Evolutionary conservation across 1,284 basidiomycete genomes (phyloP), one percentile per base, ranked within the genome.

Genomic region (Ustilago nuda): DNA sequence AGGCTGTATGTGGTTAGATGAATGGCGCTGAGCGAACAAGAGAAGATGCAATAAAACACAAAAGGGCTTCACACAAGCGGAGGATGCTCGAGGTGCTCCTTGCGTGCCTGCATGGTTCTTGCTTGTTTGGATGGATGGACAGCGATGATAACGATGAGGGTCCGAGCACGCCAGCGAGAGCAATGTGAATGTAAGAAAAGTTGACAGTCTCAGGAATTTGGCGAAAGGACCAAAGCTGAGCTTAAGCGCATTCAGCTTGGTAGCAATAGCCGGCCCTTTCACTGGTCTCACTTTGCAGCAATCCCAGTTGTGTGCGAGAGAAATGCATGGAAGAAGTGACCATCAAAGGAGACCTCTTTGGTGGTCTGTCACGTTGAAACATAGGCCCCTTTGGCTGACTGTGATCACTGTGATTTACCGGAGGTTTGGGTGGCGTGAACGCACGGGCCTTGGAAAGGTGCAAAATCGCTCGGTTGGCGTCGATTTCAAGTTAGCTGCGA

Each of bases 371-470:
- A 27, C 23, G 3, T 27, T 27, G 23, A 27, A 27, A 27, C 23
- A 27, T 27, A 27, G 23, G 23, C 23, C 23, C 23, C 23, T 3
- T 27, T 27, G n/a, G 39, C 13, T 11, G 43, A 45, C 43, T 45
- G 19, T 19, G 19, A 45, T 45, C 43, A 45, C 32, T 15, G 30
- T 33, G 48, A 32, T 11, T 50, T 9, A 51, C 13, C 11, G 50
- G 50, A 9, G 27, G 8, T 9, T 9, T 23, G 19, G 33, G 50
- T 30, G 9, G 19, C 32, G 50, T 30, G 3, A 30, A 37, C 11
- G 52, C 52, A 54, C 52, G 37, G 52, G 36, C 12, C 30, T 41
- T 56, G 32, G 55, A 56, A 56, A 46, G 55, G 15, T 41, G 55
- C 55, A 41, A 39, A 56, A 43, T 32, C 17, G 35, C 36, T 17